A percentile compares a stretch with the other conserved stretches of the same genome.
These are phyloP conservation scores for Aspergillus sp. DNA, from an alignment of 2,329 filamentous ascomycete species.

Conservation along the genomic window DNA sequence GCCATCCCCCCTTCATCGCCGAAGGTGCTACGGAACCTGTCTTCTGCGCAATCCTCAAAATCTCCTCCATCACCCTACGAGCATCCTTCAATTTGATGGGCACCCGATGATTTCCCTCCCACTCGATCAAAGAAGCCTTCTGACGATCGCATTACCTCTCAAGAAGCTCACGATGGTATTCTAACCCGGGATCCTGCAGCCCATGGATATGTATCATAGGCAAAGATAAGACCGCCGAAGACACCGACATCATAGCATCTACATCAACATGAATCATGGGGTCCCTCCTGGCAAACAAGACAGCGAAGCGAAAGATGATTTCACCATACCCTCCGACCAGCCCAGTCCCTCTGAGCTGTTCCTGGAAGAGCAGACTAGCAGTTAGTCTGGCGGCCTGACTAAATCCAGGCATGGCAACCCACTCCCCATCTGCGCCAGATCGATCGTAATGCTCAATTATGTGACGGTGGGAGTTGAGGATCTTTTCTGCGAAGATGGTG, in stretches of 20 bases:
- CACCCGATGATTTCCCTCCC: constrained; percentile 71
- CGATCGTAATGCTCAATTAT: constrained; percentile 54
- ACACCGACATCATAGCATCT: too few relatives aligned
- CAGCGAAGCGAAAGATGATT: constrained; percentile 57
- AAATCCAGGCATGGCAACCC: constrained; percentile 65
- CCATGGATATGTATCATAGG: constrained; percentile 69
- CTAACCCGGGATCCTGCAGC: constrained; percentile 50
- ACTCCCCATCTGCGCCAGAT: constrained; percentile 55
- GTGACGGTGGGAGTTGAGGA: constrained; percentile 29
- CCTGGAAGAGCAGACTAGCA: constrained; percentile 60
- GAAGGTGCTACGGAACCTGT: not conserved
- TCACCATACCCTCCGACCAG: too few relatives aligned
- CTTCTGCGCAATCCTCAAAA: not conserved
- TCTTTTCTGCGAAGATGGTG: constrained; percentile 39
- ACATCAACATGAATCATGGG: constrained; percentile 53
- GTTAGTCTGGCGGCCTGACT: constrained; percentile 66
- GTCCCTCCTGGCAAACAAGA: constrained; percentile 63
- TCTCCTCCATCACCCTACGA: not conserved
- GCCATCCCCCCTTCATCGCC: too few relatives aligned
- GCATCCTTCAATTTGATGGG: constrained; percentile 70
- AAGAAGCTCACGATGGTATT: constrained; percentile 1
- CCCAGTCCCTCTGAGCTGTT: constrained; percentile 53
- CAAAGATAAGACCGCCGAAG: too few relatives aligned
- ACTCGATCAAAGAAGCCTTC: constrained; percentile 64
- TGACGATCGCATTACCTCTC: constrained; percentile 57